phyloP scores from a whole-genome alignment of 208 protist genomes.

The Leishmania braziliensis region DNA sequence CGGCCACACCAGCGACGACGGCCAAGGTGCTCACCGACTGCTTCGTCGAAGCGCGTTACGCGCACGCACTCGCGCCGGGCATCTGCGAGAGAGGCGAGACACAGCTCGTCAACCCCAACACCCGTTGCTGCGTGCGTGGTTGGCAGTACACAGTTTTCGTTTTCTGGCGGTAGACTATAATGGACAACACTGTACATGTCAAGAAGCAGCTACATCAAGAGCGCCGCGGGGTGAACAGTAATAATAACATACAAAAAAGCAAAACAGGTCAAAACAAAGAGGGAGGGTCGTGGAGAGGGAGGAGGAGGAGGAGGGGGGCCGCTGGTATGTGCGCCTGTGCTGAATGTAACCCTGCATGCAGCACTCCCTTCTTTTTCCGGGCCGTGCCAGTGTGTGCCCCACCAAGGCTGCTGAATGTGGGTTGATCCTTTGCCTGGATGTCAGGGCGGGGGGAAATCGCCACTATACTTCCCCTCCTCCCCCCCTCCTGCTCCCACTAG shows the following conservation, averaged over 20 bases:
- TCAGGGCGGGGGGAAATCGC: background rate
- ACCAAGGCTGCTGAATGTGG: background rate
- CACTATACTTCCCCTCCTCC: background rate
- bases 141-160: background rate
- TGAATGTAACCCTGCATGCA: background rate
- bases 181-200: constrained; percentile 3
- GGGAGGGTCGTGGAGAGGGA: background rate
- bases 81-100: background rate
- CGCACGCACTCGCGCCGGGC: too few relatives aligned
- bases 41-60: background rate
- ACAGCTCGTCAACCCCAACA: background rate
- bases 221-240: background rate
- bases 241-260: background rate
- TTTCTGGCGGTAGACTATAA: background rate
- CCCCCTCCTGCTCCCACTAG: background rate
- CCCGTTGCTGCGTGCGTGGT: background rate
- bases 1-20: background rate
- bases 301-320: background rate
- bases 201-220: constrained; percentile 4
- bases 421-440: background rate
- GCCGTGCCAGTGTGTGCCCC: background rate
- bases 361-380: background rate
- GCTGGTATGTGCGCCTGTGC: background rate
- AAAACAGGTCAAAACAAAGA: background rate
- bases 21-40: background rate